Percentiles rank a stretch among this genome's conserved stretches.
phyloP scores from a whole-genome alignment of 2,329 filamentous ascomycete genomes.

The Fusarium sp. region DNA sequence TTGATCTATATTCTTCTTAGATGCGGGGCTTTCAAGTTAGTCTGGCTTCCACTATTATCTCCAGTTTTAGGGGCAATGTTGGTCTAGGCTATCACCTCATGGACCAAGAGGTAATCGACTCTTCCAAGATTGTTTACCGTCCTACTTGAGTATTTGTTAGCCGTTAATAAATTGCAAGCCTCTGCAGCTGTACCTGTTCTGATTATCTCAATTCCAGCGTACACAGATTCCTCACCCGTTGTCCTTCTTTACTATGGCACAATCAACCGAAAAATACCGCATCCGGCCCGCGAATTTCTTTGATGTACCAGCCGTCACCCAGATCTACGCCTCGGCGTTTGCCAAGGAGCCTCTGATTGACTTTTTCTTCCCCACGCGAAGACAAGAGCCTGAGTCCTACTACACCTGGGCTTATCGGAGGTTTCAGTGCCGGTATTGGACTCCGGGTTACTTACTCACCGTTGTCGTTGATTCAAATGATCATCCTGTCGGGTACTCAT shows the following conservation, averaged over 20 bases:
- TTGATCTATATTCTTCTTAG: background rate
- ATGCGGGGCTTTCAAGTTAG: background rate
- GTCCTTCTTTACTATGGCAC: background rate
- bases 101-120: too few relatives aligned
- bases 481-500: slow-evolving; percentile 4
- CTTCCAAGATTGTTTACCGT: too few relatives aligned
- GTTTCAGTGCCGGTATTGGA: slow-evolving; percentile 14
- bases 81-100: too few relatives aligned
- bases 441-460: slow-evolving; percentile 2
- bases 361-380: background rate
- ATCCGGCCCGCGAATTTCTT: slow-evolving; percentile 3
- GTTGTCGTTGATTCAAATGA: slow-evolving; percentile 2
- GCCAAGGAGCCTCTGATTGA: background rate
- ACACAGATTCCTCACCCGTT: too few relatives aligned
- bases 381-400: background rate
- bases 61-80: too few relatives aligned
- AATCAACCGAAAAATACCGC: background rate
- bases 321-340: slow-evolving; percentile 5
- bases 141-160: too few relatives aligned
- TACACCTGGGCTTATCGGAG: slow-evolving; percentile 1
- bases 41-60: background rate
- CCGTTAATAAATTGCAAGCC: too few relatives aligned
- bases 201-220: too few relatives aligned
- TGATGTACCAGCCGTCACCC: slow-evolving; percentile 2
- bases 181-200: too few relatives aligned